Evolutionary conservation across 805 yeast species (phyloP), one percentile per base, ranked within the genome.

Genomic region (Priceomyces fermenticarens): DNA sequence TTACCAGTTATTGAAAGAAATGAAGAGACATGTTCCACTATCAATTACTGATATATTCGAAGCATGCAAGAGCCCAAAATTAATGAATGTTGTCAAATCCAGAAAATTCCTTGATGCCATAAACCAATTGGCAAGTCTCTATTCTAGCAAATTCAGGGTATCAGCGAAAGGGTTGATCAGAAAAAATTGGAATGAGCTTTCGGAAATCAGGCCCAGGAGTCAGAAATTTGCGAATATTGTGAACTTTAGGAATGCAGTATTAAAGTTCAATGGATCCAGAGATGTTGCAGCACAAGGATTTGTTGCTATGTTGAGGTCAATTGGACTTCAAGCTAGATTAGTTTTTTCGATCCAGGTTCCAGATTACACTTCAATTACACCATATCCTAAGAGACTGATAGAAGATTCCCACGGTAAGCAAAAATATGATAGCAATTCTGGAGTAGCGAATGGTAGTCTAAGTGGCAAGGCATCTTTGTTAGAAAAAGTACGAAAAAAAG

Each of bases 261-360:
- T 57, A 2, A 55, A 65, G 11, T 76, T 77, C 17, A 58, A 72
- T 12, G 99, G 98, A 0, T 78, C 88, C 2, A 60, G 85, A 27
- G 97, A 91, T 55, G 42, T 87, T 5, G 84, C 85, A 0, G 89
- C 93, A 0, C 96, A 88, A 54, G 97, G 96, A 0, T 90, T 88
- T 64, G 88, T 88, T 11, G 79, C 86, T 0, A 52, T 91, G 1
- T 58, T 88, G 33, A 64, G 98, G 47, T 72, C 93, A 1, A 61
- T 85, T 10, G 85, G 84, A 1, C 65, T 93, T 10, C 74, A 80
- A 32, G 81, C 91, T 0, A 68, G 99, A 34, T 62, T 93, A 20
- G 81, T 89, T 0, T 82, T 83, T 51, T 90, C 97, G 0, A 54
- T 90, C 26, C 99, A 93, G 56, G 93, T 97, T 0, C 90, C 97